phyloP scores from a whole-genome alignment of 208 protist species.

The Strigomonas culicis region DNA sequence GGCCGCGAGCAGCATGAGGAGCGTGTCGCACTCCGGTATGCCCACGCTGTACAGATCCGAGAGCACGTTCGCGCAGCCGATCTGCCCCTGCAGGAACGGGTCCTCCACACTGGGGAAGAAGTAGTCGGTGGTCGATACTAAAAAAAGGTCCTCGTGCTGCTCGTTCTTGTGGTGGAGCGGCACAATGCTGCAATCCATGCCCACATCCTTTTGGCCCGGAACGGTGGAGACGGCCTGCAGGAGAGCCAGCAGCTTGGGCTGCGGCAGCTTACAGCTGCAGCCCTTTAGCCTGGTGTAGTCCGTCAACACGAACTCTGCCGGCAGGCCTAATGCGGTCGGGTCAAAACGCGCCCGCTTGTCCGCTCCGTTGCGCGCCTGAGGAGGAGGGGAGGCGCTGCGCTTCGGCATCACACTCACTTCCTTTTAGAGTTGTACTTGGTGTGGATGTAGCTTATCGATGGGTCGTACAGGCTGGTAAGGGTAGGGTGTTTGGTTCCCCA shows the following conservation, averaged over 20 bases:
- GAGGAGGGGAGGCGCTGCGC: too few relatives aligned
- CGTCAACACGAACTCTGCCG: constrained; percentile 81
- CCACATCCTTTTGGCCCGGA: constrained; percentile 73
- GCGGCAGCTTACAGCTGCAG: constrained; percentile 94
- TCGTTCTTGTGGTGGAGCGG: constrained; percentile 62
- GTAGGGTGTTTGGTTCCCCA: too few relatives aligned
- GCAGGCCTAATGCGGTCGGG: constrained; percentile 64
- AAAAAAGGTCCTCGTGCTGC: constrained; percentile 53
- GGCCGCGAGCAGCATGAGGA: constrained; percentile 95
- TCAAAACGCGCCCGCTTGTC: constrained; percentile 60
- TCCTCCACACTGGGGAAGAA: constrained; percentile 97
- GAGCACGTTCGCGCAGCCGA: constrained; percentile 96
- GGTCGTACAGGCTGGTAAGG: too few relatives aligned
- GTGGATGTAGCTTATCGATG: not conserved
- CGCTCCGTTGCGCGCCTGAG: not conserved
- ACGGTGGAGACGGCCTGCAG: constrained; percentile 70
- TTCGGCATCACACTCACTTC: not conserved
- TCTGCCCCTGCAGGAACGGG: constrained; percentile 93
- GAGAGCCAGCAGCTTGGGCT: constrained; percentile 84
- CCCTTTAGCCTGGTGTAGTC: constrained; percentile 89
- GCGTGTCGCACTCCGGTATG: constrained; percentile 90
- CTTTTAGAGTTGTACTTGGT: not conserved
- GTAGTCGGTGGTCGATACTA: constrained; percentile 96
- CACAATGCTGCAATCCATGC: constrained; percentile 93
- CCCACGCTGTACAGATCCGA: constrained; percentile 97